Base-by-base conservation (phyloP, 257 asterid species). In the Solanum commersonii region DNA sequence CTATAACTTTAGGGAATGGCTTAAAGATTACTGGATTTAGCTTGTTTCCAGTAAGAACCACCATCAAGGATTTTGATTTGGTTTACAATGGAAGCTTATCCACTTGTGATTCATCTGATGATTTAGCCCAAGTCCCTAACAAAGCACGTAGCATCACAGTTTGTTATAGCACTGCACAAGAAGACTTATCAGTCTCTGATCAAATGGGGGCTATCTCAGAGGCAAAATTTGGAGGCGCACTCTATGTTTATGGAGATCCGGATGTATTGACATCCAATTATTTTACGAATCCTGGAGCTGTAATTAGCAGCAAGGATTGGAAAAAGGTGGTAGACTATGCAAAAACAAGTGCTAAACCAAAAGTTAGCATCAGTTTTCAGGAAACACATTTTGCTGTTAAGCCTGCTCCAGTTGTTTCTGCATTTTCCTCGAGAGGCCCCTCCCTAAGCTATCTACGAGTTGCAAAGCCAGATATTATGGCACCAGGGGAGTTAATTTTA, bases 1-100 rank as follows among this genome's bases (percentile, higher is more conserved):
- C 84, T 2, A 23, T 92, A 9, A 90, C 91, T 9, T 84, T 92
- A 3, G 94, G 93, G 2, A 92, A 90, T 0, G 93, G 92, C 6
- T 88, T 74, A 46, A 87, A 84, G 10, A 84, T 91, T 72, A 89
- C 46, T 0, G 94, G 93, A 20, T 92, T 91, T 91, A 90, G 88
- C 15, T 65, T 87, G 1, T 91, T 91, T 40, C 92, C 94, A 5
- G 91, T 82, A 4, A 71, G 83, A 27, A 46, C 65, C 85, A 10
- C 1, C 25, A 16, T 79, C 27, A 44, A 16, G 6, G 85, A 79
- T 79, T 42, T 46, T 8, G 25, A 20, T 15, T 15, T 79, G 38
- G 38, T 15, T 44, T 2, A 8, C 67, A 79, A 79, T 29, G 67
- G 1, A 9, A 79, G 67, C 8, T 2, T 44, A 14, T 8, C 67